phyloP scores from a whole-genome alignment of 1,139 yeast genomes.

The Candida smagusa region DNA sequence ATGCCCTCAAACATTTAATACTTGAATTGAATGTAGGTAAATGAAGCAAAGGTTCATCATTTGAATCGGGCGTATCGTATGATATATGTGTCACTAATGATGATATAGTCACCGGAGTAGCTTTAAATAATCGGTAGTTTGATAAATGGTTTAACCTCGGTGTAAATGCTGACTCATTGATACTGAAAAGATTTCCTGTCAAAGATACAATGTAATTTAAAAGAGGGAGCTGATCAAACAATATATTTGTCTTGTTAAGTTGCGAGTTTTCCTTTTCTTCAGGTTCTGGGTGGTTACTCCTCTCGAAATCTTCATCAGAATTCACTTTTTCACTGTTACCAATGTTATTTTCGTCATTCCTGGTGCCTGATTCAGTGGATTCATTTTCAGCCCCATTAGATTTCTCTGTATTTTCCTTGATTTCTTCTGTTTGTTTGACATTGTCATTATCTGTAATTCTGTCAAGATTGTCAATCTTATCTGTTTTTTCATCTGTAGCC shows the following conservation, averaged over 20 bases:
- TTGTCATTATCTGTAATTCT: neutral
- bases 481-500: neutral
- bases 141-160: slow-evolving; percentile 42
- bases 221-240: slow-evolving; percentile 16
- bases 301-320: slow-evolving; percentile 4
- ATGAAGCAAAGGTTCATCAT: slow-evolving; percentile 27
- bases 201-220: slow-evolving; percentile 39
- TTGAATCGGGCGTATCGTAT: slow-evolving; percentile 35
- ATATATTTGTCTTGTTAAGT: neutral
- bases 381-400: neutral
- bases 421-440: neutral
- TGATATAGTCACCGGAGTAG: slow-evolving; percentile 28
- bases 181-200: slow-evolving; percentile 45
- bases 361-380: neutral
- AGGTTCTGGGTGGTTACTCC: neutral
- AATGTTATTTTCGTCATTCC: neutral
- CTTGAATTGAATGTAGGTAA: slow-evolving; percentile 30
- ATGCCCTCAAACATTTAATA: slow-evolving; percentile 31
- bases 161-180: slow-evolving; percentile 45
- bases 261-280: neutral
- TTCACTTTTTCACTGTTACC: neutral
- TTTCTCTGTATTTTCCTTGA: neutral
- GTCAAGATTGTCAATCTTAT: neutral
- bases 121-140: slow-evolving; percentile 37
- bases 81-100: slow-evolving; percentile 39